A percentile compares a stretch with the other conserved stretches of the same genome.
Conservation (phyloP, 805 yeast genomes). For the Scheffersomyces coipomensis region DNA sequence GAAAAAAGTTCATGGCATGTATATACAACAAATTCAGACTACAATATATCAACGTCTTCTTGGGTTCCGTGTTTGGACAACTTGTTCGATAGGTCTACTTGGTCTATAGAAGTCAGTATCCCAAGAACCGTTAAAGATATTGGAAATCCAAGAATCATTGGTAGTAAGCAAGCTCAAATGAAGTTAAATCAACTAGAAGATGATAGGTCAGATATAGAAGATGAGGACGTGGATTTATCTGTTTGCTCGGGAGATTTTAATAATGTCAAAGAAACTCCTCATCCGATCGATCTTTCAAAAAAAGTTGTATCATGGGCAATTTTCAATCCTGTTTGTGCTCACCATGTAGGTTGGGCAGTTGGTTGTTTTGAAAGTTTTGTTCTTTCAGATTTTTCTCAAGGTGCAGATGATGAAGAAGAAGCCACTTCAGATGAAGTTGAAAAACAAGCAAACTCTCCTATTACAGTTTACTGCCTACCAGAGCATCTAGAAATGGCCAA, state of each 20-base stretch:
- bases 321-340: conserved; percentile 86
- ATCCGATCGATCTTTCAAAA: conserved; percentile 70
- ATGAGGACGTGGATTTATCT: conserved; percentile 48
- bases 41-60: conserved; percentile 81
- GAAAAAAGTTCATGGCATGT: conserved; percentile 70
- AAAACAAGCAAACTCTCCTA: conserved; percentile 31
- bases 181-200: conserved; percentile 18
- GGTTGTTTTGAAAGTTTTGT: conserved; percentile 78
- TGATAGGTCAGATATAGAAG: conserved; percentile 38
- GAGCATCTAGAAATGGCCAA: conserved; percentile 53
- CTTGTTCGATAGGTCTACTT: conserved; percentile 81
- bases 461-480: conserved; percentile 63
- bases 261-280: conserved; percentile 68
- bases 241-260: conserved; percentile 73
- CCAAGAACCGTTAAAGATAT: conserved; percentile 80
- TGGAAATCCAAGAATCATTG: conserved; percentile 45
- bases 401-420: conserved; percentile 26
- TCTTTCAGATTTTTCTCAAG: conserved; percentile 41
- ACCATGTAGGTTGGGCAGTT: conserved; percentile 91
- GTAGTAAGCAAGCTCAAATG: conserved; percentile 22
- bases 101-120: conserved; percentile 86
- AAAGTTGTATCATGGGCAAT: conserved; percentile 72
- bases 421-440: conserved; percentile 24
- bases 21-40: conserved; percentile 76
- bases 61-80: conserved; percentile 98